These are phyloP conservation scores for Copromyces sp. DNA, from an alignment of 495 filamentous ascomycete genomes.

Conservation along the genomic window DNA sequence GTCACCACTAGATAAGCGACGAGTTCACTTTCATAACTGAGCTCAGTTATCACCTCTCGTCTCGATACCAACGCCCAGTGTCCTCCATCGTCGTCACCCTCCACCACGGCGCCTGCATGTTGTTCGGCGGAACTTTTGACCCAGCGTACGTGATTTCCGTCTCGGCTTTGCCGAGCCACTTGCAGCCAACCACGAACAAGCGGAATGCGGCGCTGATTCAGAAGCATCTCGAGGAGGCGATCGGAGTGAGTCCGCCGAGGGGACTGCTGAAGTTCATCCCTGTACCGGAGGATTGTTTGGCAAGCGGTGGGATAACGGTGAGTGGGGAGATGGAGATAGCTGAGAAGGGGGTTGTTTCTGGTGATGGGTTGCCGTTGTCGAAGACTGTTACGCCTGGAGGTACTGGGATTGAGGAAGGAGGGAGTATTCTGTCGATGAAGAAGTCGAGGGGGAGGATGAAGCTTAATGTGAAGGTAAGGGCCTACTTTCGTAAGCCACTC, in stretches of 20 bases:
- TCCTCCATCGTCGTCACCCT: slow-evolving; percentile 62
- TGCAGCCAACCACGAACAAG: slow-evolving; percentile 71
- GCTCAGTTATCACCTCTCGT: slow-evolving; percentile 58
- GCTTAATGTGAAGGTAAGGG: slow-evolving; percentile 24
- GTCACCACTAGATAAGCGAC: slow-evolving; percentile 44
- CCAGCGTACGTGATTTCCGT: slow-evolving; percentile 76
- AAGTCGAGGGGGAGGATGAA: slow-evolving; percentile 17
- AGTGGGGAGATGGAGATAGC: slow-evolving; percentile 56
- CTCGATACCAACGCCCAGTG: slow-evolving; percentile 61
- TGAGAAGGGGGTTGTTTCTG: slow-evolving; percentile 23
- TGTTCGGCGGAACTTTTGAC: slow-evolving; percentile 63
- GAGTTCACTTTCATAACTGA: slow-evolving; percentile 61
- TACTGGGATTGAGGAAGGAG: not conserved
- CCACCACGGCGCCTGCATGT: slow-evolving; percentile 62
- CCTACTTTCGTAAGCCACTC: not conserved
- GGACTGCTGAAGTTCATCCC: slow-evolving; percentile 65
- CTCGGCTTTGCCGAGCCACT: slow-evolving; percentile 53
- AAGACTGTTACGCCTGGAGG: not conserved
- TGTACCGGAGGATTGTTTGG: slow-evolving; percentile 58
- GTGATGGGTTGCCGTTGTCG: not conserved
- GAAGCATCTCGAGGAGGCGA: slow-evolving; percentile 51
- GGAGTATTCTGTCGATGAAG: not conserved
- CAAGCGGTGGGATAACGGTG: slow-evolving; percentile 57
- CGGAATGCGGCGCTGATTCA: slow-evolving; percentile 71
- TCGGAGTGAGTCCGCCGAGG: slow-evolving; percentile 51